A percentile compares a stretch with the other conserved stretches of the same genome.
Evolutionary conservation across 805 yeast species (phyloP).

Genomic region (Groenewaldozyma tartarivorans): DNA sequence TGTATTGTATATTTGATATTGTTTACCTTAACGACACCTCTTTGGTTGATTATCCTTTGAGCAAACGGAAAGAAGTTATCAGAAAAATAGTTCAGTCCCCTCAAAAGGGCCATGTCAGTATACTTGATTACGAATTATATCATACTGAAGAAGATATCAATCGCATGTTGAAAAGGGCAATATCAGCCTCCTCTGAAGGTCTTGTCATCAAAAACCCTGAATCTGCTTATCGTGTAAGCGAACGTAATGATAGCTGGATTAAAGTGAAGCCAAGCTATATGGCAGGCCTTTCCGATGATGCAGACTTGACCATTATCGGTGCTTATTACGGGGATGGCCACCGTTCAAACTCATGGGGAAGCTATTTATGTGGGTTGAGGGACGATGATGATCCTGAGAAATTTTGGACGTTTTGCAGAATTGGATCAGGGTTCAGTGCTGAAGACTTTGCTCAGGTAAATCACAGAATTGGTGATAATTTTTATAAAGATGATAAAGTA

Average conservation of each 20-base stretch:
- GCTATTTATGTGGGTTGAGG: conserved; percentile 66
- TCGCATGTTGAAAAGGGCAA: conserved; percentile 45
- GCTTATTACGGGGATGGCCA: conserved; percentile 61
- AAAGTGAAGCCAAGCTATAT: conserved; percentile 89
- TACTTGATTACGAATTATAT: conserved; percentile 31
- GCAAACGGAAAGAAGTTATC: conserved; percentile 47
- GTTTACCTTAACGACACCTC: conserved; percentile 59
- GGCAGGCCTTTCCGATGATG: conserved; percentile 75
- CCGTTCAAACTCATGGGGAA: conserved; percentile 29
- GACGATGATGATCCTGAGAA: conserved; percentile 23
- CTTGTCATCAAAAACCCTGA: conserved; percentile 59
- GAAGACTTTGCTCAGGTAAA: conserved; percentile 54
- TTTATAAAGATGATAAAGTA: conserved; percentile 45
- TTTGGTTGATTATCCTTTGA: conserved; percentile 44
- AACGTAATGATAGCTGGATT: conserved; percentile 61
- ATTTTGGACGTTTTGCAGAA: conserved; percentile 62
- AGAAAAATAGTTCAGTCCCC: conserved; percentile 34
- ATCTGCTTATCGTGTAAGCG: conserved; percentile 52
- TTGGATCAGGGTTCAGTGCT: conserved; percentile 74
- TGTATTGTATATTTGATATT: conserved; percentile 56
- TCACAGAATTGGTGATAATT: conserved; percentile 46
- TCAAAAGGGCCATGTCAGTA: conserved; percentile 19
- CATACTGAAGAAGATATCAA: conserved; percentile 44
- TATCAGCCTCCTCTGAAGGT: conserved; percentile 66
- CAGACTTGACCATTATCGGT: conserved; percentile 75